Percentiles rank a stretch among this genome's conserved stretches.
These are phyloP conservation scores for Pythium rishiriense DNA, from an alignment of 352 stramenopile species.

Conservation along the genomic window DNA sequence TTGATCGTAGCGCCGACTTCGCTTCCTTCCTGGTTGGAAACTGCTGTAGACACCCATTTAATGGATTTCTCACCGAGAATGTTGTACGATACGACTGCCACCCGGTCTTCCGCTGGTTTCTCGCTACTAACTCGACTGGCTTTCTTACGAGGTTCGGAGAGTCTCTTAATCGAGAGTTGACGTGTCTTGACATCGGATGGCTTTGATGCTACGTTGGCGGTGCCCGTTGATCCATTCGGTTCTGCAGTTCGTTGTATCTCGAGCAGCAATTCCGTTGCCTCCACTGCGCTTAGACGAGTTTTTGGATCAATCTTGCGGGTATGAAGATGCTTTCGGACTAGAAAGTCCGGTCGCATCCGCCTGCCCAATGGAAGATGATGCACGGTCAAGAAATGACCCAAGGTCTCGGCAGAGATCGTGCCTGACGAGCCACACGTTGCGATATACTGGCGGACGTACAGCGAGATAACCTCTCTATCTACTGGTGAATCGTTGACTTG, in stretches of 20 bases:
- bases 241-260: conserved; percentile 15
- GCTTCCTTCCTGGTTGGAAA: conserved; percentile 1
- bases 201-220: background rate
- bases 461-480: conserved; percentile 32
- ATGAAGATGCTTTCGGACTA: conserved; percentile 21
- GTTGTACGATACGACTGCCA: conserved; percentile 63
- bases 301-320: conserved; percentile 22
- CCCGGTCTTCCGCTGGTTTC: conserved; percentile 27
- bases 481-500: conserved; percentile 22
- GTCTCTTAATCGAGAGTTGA: conserved; percentile 2
- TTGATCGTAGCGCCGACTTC: background rate
- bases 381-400: conserved; percentile 42
- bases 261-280: conserved; percentile 10
- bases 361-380: conserved; percentile 36
- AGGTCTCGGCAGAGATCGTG: conserved; percentile 40
- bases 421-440: conserved; percentile 32
- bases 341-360: conserved; percentile 27
- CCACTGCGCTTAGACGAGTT: conserved; percentile 10
- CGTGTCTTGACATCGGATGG: background rate
- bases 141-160: conserved; percentile 29
- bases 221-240: background rate
- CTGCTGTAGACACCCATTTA: conserved; percentile 37
- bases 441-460: conserved; percentile 47
- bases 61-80: conserved; percentile 66
- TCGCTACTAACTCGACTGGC: conserved; percentile 17